Conservation (phyloP, 164 flowering plant genomes). For the Hamamelis virginiana region DNA sequence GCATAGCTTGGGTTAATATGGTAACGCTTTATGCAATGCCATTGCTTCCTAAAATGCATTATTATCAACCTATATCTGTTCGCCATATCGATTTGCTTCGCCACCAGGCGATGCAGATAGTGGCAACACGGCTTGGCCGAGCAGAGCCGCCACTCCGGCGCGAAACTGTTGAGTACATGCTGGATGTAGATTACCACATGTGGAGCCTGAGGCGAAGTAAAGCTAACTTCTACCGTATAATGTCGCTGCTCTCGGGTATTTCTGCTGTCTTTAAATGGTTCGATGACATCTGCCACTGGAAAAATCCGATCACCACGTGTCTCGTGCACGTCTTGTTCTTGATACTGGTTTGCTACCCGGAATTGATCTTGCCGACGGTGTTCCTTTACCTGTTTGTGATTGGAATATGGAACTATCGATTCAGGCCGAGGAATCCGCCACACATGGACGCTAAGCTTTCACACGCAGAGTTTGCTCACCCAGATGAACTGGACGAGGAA, state of each 20-base stretch:
- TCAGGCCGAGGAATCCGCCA: constrained; percentile 73
- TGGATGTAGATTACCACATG: constrained; percentile 73
- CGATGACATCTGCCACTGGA: constrained; percentile 61
- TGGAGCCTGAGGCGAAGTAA: constrained; percentile 74
- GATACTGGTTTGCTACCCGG: constrained; percentile 79
- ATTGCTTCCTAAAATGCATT: constrained; percentile 89
- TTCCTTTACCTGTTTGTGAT: constrained; percentile 78
- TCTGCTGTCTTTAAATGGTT: constrained; percentile 47
- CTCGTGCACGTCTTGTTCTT: constrained; percentile 67
- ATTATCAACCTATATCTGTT: constrained; percentile 62
- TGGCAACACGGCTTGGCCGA: constrained; percentile 57
- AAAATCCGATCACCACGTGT: constrained; percentile 69
- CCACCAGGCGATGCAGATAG: constrained; percentile 70
- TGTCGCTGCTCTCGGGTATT: constrained; percentile 53
- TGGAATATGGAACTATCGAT: constrained; percentile 82
- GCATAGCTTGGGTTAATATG: constrained; percentile 80
- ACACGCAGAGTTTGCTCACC: constrained; percentile 50
- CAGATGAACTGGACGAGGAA: constrained; percentile 86
- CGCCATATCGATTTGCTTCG: constrained; percentile 56
- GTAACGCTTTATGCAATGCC: constrained; percentile 62
- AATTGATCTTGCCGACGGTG: constrained; percentile 69
- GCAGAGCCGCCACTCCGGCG: constrained; percentile 80
- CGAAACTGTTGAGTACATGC: constrained; percentile 78
- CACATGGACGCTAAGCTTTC: constrained; percentile 69
- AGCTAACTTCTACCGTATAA: constrained; percentile 69